phyloP scores from a whole-genome alignment of 164 flowering plant species.

The Nymphaea thermarum region DNA sequence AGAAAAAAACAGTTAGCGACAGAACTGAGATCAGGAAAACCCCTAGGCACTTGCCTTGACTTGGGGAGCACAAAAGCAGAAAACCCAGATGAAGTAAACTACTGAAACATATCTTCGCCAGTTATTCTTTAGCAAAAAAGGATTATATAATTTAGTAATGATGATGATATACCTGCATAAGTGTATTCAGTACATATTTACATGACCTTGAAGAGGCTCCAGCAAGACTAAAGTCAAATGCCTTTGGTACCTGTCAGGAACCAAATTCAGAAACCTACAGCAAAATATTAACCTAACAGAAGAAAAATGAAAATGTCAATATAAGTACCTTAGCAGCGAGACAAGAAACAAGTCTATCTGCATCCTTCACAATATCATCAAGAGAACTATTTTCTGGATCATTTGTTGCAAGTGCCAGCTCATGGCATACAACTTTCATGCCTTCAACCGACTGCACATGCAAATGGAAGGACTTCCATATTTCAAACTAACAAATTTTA shows the following conservation, averaged over 20 bases:
- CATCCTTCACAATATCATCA: conserved; percentile 83
- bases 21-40: too few relatives aligned
- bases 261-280: not conserved
- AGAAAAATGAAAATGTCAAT: not conserved
- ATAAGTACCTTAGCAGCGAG: conserved; percentile 67
- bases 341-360: conserved; percentile 87
- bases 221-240: conserved; percentile 80
- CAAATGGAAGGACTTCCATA: conserved; percentile 2
- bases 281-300: not conserved
- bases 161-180: conserved; percentile 63
- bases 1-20: not conserved
- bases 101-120: too few relatives aligned
- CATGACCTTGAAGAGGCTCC: conserved; percentile 98
- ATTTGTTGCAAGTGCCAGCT: conserved; percentile 62
- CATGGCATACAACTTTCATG: conserved; percentile 97
- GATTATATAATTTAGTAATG: too few relatives aligned
- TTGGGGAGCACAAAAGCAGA: not conserved
- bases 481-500: not conserved
- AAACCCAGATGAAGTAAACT: not conserved
- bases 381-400: conserved; percentile 76
- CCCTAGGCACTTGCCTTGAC: not conserved
- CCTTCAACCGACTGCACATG: conserved; percentile 87
- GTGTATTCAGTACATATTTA: conserved; percentile 95
- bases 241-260: conserved; percentile 61
- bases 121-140: too few relatives aligned